Percentiles rank a stretch among this genome's conserved stretches.
Evolutionary conservation across 2,329 filamentous ascomycete genomes (phyloP).

Genomic region (Penicillium freii): DNA sequence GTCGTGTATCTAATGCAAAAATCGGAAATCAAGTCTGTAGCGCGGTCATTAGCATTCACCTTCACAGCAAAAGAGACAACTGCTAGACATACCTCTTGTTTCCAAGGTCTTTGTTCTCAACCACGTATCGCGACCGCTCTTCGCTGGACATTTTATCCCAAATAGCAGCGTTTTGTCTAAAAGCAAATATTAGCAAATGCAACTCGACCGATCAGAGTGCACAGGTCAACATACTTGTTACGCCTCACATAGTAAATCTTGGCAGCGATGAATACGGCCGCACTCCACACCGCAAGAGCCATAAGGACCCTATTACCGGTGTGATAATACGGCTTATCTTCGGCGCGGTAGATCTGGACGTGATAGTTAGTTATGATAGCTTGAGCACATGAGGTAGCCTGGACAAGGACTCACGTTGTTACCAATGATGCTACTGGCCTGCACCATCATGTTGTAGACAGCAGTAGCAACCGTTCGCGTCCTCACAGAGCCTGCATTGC

Average conservation of each 20-base stretch:
- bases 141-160: constrained; percentile 44
- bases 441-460: constrained; percentile 49
- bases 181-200: constrained; percentile 2
- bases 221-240: constrained; percentile 36
- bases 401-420: constrained; percentile 34
- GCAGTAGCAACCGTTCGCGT: constrained; percentile 47
- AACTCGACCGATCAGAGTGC: not conserved
- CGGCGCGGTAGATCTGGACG: constrained; percentile 54
- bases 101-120: constrained; percentile 39
- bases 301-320: constrained; percentile 59
- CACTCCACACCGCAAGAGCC: constrained; percentile 50
- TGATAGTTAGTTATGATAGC: constrained; percentile 1
- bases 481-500: constrained; percentile 45
- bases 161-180: constrained; percentile 33
- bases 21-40: constrained; percentile 40
- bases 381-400: not conserved
- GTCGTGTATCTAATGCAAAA: constrained; percentile 28
- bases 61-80: not conserved
- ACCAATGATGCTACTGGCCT: constrained; percentile 42
- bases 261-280: constrained; percentile 50
- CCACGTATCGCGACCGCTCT: constrained; percentile 40
- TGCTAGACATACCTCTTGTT: constrained; percentile 42
- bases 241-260: constrained; percentile 43
- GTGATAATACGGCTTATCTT: constrained; percentile 58
- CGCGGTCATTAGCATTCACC: constrained; percentile 1